Conservation (phyloP, 163 green algal species). For the Chlamydomonas reinhardtii region DNA sequence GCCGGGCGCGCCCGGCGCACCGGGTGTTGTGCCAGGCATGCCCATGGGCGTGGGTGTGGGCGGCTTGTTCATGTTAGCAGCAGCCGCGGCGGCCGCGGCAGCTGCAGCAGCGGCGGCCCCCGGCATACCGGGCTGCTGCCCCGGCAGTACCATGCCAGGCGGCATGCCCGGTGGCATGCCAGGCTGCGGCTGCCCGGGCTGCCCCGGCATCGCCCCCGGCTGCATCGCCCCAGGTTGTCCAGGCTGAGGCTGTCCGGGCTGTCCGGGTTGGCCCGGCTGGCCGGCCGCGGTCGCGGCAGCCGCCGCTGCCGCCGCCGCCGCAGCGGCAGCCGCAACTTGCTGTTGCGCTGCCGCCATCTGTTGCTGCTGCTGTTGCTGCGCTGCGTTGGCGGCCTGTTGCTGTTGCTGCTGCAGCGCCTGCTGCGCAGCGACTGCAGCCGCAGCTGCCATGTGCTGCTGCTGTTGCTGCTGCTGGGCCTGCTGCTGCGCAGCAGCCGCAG, state of each 20-base stretch:
- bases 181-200: constrained; percentile 25
- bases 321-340: not conserved
- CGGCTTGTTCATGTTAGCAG: constrained; percentile 28
- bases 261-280: not conserved
- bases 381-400: not conserved
- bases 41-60: constrained; percentile 17
- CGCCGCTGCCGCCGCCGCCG: constrained; percentile 7
- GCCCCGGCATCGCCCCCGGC: not conserved
- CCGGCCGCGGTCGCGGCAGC: not conserved
- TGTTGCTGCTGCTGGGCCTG: not conserved
- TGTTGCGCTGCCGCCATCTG: not conserved
- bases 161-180: not conserved
- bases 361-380: not conserved
- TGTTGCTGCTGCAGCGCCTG: constrained; percentile 39
- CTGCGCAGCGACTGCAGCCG: not conserved
- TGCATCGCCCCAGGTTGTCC: not conserved
- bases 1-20: not conserved
- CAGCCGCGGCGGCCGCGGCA: not conserved
- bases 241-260: not conserved
- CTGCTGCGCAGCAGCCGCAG: not conserved
- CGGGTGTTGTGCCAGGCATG: not conserved
- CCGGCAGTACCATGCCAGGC: not conserved
- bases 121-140: not conserved
- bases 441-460: constrained; percentile 12
- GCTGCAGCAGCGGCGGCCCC: constrained; percentile 1